These are phyloP conservation scores for Russula foetens DNA, from an alignment of 768 basidiomycete genomes.

Conservation along the genomic window DNA sequence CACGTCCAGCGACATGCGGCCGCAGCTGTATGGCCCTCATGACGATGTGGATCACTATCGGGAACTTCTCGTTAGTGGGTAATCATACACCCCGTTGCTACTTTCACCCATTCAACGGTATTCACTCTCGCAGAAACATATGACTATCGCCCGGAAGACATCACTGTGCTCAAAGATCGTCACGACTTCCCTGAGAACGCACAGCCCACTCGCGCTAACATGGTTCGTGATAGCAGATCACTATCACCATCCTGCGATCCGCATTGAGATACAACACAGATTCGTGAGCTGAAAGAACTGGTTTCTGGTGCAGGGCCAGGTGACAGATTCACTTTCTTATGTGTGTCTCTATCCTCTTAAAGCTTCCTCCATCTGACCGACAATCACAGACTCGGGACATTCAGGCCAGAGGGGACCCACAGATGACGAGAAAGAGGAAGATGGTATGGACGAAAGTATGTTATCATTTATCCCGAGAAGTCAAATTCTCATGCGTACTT, in stretches of 20 bases:
- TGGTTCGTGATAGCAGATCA: neutral
- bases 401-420: constrained; percentile 17
- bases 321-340: constrained; percentile 25
- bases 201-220: constrained; percentile 14
- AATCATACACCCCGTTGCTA: no score
- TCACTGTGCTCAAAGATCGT: constrained; percentile 16
- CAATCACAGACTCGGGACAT: constrained; percentile 22
- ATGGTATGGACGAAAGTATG: constrained; percentile 22
- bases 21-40: constrained; percentile 7
- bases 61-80: constrained; percentile 7
- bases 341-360: constrained; percentile 12
- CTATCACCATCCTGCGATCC: neutral
- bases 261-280: neutral
- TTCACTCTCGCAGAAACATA: constrained; percentile 8
- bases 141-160: constrained; percentile 12
- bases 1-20: neutral
- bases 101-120: neutral
- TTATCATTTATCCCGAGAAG: neutral
- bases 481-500: neutral
- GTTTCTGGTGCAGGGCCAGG: constrained; percentile 20
- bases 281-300: constrained; percentile 14
- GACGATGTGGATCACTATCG: constrained; percentile 13
- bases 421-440: constrained; percentile 15
- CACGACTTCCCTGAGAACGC: neutral
- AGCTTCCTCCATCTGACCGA: neutral